A percentile compares a stretch with the other conserved stretches of the same genome.
These are phyloP conservation scores for Penicillium verhagenii DNA, from an alignment of 495 filamentous ascomycete species.

Conservation along the genomic window DNA sequence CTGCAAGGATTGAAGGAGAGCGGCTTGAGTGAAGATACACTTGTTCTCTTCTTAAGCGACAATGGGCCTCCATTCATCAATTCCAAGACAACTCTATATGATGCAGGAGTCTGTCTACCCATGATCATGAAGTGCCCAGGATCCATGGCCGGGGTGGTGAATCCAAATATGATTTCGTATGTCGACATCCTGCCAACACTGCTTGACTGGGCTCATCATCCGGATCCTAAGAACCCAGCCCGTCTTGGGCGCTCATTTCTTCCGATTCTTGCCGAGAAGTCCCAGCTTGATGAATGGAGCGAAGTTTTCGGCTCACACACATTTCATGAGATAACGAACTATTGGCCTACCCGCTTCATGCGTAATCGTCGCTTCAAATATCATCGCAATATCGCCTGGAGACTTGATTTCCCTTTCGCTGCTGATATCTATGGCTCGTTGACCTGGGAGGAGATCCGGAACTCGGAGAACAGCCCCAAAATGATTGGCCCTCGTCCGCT, in stretches of 20 bases:
- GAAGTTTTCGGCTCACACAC: constrained; percentile 47
- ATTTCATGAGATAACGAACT: constrained; percentile 51
- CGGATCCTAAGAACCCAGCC: background rate
- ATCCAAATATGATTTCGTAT: constrained; percentile 48
- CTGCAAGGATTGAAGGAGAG: constrained; percentile 29
- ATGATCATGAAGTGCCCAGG: constrained; percentile 38
- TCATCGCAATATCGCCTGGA: constrained; percentile 46
- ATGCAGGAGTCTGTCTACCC: constrained; percentile 43
- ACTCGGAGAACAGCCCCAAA: constrained; percentile 23
- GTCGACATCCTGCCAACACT: constrained; percentile 45
- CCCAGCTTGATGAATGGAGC: constrained; percentile 23
- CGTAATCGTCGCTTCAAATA: constrained; percentile 44
- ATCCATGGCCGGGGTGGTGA: constrained; percentile 19
- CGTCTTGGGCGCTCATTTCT: constrained; percentile 37
- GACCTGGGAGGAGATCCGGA: constrained; percentile 44
- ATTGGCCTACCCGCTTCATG: constrained; percentile 46
- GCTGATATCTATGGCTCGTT: constrained; percentile 44
- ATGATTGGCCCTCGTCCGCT: constrained; percentile 38
- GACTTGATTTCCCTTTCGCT: constrained; percentile 47
- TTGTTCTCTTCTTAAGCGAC: constrained; percentile 45
- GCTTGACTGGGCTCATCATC: constrained; percentile 37
- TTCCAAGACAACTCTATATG: constrained; percentile 49
- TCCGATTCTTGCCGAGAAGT: constrained; percentile 27
- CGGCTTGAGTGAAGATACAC: constrained; percentile 34
- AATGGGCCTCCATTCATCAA: constrained; percentile 50